Evolutionary conservation across 139 green algal genomes (phyloP), one percentile per base, ranked within the genome.

Genomic region (Picochlorum sp.): DNA sequence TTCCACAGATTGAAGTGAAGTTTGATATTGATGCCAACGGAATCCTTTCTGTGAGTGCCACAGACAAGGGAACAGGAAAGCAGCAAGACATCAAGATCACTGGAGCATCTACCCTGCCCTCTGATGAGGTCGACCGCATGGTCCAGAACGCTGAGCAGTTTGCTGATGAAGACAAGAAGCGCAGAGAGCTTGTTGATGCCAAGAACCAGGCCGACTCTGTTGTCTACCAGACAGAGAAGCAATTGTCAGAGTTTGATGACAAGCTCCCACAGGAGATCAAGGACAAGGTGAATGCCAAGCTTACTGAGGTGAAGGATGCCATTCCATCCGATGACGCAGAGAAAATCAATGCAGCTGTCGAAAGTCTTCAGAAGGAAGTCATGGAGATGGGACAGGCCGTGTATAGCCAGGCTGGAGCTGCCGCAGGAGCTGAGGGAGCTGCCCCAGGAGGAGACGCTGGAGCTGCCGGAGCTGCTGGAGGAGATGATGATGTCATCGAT

Each of bases 11-110:
- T 24, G 91, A 98, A 78, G 92, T 97, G 31, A 96, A 95, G 80
- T 98, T 98, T 69, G 92, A 98, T 85, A 98, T 98, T 68, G 93
- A 98, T 67, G 93, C 93, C 70, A 98, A 98, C 74, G 92, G 92
- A 60, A 98, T 98, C 74, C 81, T 98, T 37, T 86, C 71, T 13
- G 92, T 98, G 16, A 87, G 78, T 28, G 92, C 92, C 49, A 90
- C 80, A 4, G 92, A 98, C 81, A 98, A 97, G 89, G 91, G 88
- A 71, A 92, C 86, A 3, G 81, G 86, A 74, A 95, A 96, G 85
- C 87, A 94, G 86, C 82, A 92, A 83, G 90, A 97, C 76, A 98
- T 98, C 76, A 94, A 91, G 76, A 98, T 98, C 84, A 97, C 93
- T 14, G 86, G 87, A 56, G 87, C 87, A 49, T 87, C 77, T 18